Base-by-base conservation (phyloP, 164 flowering plant species). In the Tinospora cordifolia region DNA sequence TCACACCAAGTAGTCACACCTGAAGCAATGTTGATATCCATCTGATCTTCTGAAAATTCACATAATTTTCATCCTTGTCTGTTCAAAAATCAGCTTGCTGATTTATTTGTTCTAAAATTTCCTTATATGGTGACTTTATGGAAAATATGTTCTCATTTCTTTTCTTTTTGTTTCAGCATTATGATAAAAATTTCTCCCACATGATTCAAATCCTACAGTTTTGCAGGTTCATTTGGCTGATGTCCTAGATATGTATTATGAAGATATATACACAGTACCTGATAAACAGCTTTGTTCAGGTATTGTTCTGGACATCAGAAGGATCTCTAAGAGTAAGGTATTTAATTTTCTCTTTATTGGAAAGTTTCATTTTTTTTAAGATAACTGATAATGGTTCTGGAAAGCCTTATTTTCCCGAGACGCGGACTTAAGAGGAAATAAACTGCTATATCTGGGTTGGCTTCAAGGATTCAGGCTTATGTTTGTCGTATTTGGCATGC, bases 191-290 rank as follows among this genome's bases (percentile, higher is more conserved):
- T 10, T 62, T 49, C 51, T 60, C 72, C 21, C 46, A 66, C 26
- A 4, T 70, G 65, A 74, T 38, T 70, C 65, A 68, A 39, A 58
- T 66, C 68, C 34, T 69, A 47, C 9, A 49, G 65, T 65, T 80
- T 80, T 80, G 78, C 89, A 95, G 99, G 96, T 90, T 76, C 85
- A 74, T 59, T 79, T 95, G 82, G 92, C 87, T 58, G 82, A 85
- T 64, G 69, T 87, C 71, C 78, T 92, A 17, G 99, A 95, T 80
- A 85, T 90, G 86, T 95, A 79, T 67, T 90, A 83, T 78, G 99
- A 92, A 80, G 99, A 95, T 77, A 22, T 62, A 3, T 90, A 79
- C 73, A 83, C 97, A 2, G 75, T 86, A 36, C 98, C 96, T 19
- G 68, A 72, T 74, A 90, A 90, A 77, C 79, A 81, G 64, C 79